These are phyloP conservation scores for Tremella yokohamensis DNA, from an alignment of 768 basidiomycete genomes.

Conservation along the genomic window DNA sequence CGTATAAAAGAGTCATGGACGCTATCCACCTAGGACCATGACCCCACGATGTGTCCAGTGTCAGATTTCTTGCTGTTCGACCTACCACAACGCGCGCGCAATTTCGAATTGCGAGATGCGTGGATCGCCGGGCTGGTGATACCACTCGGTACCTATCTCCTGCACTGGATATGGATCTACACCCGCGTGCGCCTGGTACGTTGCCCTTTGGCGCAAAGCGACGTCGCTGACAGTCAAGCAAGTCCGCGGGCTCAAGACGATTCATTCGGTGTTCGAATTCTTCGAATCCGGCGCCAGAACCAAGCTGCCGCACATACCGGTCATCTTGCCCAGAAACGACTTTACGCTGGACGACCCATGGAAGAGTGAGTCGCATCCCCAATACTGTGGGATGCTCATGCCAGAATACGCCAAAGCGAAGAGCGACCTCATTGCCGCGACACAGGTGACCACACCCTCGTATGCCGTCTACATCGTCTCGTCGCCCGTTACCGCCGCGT, in stretches of 20 bases:
- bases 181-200: too few relatives aligned
- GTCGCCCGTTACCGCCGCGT: constrained; percentile 9
- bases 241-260: constrained; percentile 20
- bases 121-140: too few relatives aligned
- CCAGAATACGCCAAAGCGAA: constrained; percentile 27
- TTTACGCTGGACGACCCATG: constrained; percentile 29
- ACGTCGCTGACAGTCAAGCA: constrained; percentile 11
- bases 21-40: too few relatives aligned
- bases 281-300: constrained; percentile 28
- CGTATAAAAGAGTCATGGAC: too few relatives aligned
- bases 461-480: constrained; percentile 28
- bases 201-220: too few relatives aligned
- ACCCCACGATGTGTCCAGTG: too few relatives aligned
- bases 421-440: constrained; percentile 28
- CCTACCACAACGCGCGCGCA: too few relatives aligned
- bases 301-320: constrained; percentile 29
- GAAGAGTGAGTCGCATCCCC: constrained; percentile 20
- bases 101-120: too few relatives aligned
- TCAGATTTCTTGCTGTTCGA: too few relatives aligned
- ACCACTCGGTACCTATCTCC: too few relatives aligned
- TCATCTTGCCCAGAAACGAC: constrained; percentile 21
- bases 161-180: too few relatives aligned
- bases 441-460: constrained; percentile 14
- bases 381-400: background rate
- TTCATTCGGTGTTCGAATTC: constrained; percentile 21